Percentiles rank a stretch among this genome's conserved stretches.
These are phyloP conservation scores for Cucurbita moschata DNA, from an alignment of 306 rosid genomes.

Conservation along the genomic window DNA sequence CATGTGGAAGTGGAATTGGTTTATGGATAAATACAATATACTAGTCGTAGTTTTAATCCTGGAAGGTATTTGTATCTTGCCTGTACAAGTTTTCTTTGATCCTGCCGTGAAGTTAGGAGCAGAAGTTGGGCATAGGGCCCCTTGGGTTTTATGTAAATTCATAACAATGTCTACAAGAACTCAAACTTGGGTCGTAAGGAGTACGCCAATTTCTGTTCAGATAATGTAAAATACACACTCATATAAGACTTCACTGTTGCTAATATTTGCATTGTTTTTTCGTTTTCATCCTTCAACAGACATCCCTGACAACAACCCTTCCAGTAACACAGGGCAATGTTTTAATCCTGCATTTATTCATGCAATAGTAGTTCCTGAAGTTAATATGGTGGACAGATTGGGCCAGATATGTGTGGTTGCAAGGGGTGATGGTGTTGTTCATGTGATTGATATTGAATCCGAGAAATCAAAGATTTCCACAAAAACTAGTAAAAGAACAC, in stretches of 20 bases:
- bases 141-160: not conserved
- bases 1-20: not conserved
- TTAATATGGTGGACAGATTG: conserved; percentile 54
- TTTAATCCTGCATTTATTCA: conserved; percentile 83
- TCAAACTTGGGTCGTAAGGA: not conserved
- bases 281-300: conserved; percentile 27
- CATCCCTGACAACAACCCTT: conserved; percentile 23
- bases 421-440: conserved; percentile 70
- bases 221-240: not conserved
- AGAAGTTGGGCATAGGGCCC: not conserved
- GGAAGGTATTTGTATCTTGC: not conserved
- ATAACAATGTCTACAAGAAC: not conserved
- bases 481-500: conserved; percentile 42
- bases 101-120: not conserved
- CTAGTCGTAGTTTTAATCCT: not conserved
- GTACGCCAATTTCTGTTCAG: not conserved
- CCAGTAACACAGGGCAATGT: conserved; percentile 37
- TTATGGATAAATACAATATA: not conserved
- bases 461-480: conserved; percentile 44
- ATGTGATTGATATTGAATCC: conserved; percentile 51
- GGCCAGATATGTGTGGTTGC: conserved; percentile 70
- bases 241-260: not conserved
- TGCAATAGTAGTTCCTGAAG: conserved; percentile 71
- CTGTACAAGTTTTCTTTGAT: not conserved
- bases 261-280: not conserved